Evolutionary conservation across 305 asterid species (phyloP).

Genomic region (Solanum chacoense): DNA sequence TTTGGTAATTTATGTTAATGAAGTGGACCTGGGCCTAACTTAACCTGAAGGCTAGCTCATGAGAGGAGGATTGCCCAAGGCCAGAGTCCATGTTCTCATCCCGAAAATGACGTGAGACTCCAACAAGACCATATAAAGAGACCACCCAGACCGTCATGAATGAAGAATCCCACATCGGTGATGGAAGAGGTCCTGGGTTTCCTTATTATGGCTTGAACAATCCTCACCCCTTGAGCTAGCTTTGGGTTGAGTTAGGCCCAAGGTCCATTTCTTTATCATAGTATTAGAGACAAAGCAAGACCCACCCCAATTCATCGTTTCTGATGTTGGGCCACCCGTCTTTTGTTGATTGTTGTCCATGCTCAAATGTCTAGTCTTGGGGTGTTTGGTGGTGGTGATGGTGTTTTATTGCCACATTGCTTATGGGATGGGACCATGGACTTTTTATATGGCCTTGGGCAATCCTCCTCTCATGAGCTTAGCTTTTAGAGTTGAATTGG

Average conservation of each 20-base stretch:
- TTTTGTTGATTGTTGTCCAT: not conserved
- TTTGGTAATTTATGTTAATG: not conserved
- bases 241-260: not conserved
- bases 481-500: not conserved
- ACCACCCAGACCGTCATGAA: not conserved
- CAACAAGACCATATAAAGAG: not conserved
- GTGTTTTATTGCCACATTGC: not conserved
- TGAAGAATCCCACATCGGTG: not conserved
- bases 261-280: not conserved
- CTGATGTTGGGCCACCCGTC: not conserved
- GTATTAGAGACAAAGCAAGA: not conserved
- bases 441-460: not conserved
- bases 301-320: not conserved
- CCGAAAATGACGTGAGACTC: not conserved
- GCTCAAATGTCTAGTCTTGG: not conserved
- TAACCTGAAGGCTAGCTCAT: not conserved
- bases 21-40: not conserved
- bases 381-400: not conserved
- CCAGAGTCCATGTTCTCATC: not conserved
- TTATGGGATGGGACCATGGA: not conserved
- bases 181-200: not conserved
- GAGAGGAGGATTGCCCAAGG: not conserved
- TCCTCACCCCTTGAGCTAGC: not conserved
- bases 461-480: not conserved
- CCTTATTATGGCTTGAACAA: not conserved